Conservation (phyloP, 1,284 basidiomycete species). For the Sphaerobolus stellatus region DNA sequence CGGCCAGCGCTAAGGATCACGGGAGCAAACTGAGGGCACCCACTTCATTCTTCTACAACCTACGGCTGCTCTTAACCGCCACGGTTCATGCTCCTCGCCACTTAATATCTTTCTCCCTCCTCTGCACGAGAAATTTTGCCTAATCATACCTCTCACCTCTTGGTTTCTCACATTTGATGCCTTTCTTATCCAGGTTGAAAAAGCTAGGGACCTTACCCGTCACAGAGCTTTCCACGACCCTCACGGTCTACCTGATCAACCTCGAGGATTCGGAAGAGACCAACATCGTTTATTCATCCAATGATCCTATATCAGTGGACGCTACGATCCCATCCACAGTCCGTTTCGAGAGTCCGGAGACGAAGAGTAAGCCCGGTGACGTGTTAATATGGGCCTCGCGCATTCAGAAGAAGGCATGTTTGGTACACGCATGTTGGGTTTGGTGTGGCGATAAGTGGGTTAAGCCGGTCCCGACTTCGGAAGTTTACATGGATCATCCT, state of each 20-base stretch:
- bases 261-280: background rate
- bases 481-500: conserved; percentile 4
- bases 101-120: background rate
- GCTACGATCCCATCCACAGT: background rate
- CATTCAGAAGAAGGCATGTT: background rate
- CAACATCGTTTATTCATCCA: background rate
- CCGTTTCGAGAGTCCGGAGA: background rate
- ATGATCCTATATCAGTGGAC: background rate
- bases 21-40: too few relatives aligned
- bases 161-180: background rate
- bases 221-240: background rate
- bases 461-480: background rate
- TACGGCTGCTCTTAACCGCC: too few relatives aligned
- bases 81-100: background rate
- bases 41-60: too few relatives aligned
- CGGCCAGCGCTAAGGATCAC: too few relatives aligned
- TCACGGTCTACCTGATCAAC: conserved; percentile 5
- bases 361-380: background rate
- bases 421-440: conserved; percentile 2
- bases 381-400: conserved; percentile 4
- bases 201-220: background rate
- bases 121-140: background rate
- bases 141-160: background rate
- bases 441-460: conserved; percentile 1
- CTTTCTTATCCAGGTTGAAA: conserved; percentile 5